phyloP scores from a whole-genome alignment of 1,284 basidiomycete species.

The Ganoderma resinaceum region DNA sequence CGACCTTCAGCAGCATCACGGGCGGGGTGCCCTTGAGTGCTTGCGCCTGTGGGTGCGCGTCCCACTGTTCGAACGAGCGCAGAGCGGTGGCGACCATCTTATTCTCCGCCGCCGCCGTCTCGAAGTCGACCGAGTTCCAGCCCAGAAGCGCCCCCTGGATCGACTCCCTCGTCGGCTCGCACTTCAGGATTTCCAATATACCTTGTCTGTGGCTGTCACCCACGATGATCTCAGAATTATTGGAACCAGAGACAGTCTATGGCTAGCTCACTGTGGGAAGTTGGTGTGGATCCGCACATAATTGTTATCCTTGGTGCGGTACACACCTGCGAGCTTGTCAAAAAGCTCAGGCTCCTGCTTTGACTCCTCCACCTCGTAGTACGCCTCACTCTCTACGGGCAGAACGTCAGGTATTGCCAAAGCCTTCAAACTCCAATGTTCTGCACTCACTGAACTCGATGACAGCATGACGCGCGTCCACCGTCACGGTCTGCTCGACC shows the following conservation, averaged over 20 bases:
- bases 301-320: conserved; percentile 56
- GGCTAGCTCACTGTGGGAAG: conserved; percentile 60
- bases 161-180: conserved; percentile 44
- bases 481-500: conserved; percentile 54
- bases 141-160: conserved; percentile 49
- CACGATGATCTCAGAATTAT: neutral
- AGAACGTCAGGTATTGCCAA: neutral
- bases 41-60: conserved; percentile 54
- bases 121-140: conserved; percentile 60
- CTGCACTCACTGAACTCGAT: conserved; percentile 60
- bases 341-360: conserved; percentile 45
- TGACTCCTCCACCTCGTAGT: conserved; percentile 53
- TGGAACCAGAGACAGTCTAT: neutral
- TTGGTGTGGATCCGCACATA: conserved; percentile 69
- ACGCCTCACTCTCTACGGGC: conserved; percentile 55
- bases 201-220: conserved; percentile 57
- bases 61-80: conserved; percentile 60
- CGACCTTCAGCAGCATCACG: conserved; percentile 53
- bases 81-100: conserved; percentile 63
- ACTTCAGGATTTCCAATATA: conserved; percentile 54
- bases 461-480: conserved; percentile 63
- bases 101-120: conserved; percentile 52
- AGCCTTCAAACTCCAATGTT: neutral
- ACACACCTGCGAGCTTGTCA: conserved; percentile 62
- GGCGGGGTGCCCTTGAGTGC: conserved; percentile 49